Percentiles rank a stretch among this genome's conserved stretches.
Evolutionary conservation across 2,329 filamentous ascomycete genomes (phyloP).

Genomic region (Gnomoniopsis smithogilvyi): DNA sequence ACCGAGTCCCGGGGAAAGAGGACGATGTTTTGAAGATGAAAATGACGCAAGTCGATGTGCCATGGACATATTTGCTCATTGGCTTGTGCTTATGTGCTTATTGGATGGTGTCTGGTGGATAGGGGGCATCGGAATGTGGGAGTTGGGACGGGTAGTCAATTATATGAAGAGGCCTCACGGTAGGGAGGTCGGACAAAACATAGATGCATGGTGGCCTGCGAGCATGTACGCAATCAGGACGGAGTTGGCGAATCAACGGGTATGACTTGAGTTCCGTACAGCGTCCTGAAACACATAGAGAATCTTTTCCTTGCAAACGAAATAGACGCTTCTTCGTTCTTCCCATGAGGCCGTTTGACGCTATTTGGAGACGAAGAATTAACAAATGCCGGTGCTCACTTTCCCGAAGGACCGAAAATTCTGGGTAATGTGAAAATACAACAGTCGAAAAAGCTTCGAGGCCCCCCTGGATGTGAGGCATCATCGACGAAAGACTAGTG

Average conservation of each 20-base stretch:
- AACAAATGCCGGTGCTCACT: too few relatives aligned
- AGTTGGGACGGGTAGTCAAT: slow-evolving; percentile 26
- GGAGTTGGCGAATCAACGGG: not conserved
- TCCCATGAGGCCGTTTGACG: too few relatives aligned
- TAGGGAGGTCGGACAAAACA: slow-evolving; percentile 5
- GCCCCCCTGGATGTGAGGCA: too few relatives aligned
- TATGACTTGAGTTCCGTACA: not conserved
- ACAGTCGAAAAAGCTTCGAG: too few relatives aligned
- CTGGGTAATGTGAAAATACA: too few relatives aligned
- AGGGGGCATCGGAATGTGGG: slow-evolving; percentile 31
- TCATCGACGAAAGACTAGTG: too few relatives aligned
- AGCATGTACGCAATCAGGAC: slow-evolving; percentile 29
- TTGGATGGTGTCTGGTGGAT: slow-evolving; percentile 40
- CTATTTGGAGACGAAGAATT: too few relatives aligned
- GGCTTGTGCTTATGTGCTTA: slow-evolving; percentile 35
- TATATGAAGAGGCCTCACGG: slow-evolving; percentile 17
- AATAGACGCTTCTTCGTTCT: too few relatives aligned
- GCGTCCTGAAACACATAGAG: not conserved
- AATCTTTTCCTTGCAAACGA: too few relatives aligned
- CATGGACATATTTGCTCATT: slow-evolving; percentile 36
- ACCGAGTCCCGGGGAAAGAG: not conserved
- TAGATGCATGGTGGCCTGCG: slow-evolving; percentile 32
- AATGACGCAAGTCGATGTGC: slow-evolving; percentile 25
- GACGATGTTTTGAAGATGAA: not conserved
- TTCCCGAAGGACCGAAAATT: too few relatives aligned